phyloP scores from a whole-genome alignment of 352 stramenopile genomes.

The Globisporangium perplexum region DNA sequence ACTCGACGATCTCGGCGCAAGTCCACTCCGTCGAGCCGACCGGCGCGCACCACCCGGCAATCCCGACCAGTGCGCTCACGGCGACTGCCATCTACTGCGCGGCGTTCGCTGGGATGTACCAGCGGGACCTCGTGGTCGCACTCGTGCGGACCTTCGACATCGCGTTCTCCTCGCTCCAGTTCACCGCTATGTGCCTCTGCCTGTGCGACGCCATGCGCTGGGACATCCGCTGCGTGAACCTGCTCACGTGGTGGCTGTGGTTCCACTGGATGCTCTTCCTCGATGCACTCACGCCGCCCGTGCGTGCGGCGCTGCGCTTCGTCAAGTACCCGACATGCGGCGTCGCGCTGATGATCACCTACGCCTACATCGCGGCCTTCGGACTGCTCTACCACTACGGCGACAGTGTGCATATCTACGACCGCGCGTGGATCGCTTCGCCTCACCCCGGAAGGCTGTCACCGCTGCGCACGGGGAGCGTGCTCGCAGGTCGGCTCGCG shows the following conservation, averaged over 20 bases:
- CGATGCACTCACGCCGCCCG: constrained; percentile 34
- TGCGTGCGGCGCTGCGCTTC: constrained; percentile 17
- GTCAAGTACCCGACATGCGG: constrained; percentile 16
- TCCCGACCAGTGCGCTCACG: constrained; percentile 10
- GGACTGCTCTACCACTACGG: constrained; percentile 22
- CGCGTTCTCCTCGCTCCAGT: constrained; percentile 20
- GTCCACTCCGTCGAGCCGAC: not conserved
- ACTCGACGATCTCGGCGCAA: constrained; percentile 15
- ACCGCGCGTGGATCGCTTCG: not conserved
- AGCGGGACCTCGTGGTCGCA: constrained; percentile 14
- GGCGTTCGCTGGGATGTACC: constrained; percentile 13
- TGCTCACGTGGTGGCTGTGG: constrained; percentile 41
- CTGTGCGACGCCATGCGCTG: constrained; percentile 30
- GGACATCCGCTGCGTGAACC: constrained; percentile 20
- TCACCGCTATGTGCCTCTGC: constrained; percentile 9
- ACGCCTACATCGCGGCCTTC: constrained; percentile 13
- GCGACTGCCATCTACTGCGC: constrained; percentile 12
- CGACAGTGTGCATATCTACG: constrained; percentile 8
- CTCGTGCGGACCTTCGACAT: constrained; percentile 21
- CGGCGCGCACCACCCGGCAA: not conserved
- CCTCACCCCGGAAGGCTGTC: not conserved
- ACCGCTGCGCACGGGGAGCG: constrained; percentile 6
- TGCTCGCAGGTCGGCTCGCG: constrained; percentile 17
- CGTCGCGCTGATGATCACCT: constrained; percentile 17
- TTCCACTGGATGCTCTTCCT: constrained; percentile 41